Evolutionary conservation across 2,329 filamentous ascomycete species (phyloP).

Genomic region (Penicillium psychrosexuale): DNA sequence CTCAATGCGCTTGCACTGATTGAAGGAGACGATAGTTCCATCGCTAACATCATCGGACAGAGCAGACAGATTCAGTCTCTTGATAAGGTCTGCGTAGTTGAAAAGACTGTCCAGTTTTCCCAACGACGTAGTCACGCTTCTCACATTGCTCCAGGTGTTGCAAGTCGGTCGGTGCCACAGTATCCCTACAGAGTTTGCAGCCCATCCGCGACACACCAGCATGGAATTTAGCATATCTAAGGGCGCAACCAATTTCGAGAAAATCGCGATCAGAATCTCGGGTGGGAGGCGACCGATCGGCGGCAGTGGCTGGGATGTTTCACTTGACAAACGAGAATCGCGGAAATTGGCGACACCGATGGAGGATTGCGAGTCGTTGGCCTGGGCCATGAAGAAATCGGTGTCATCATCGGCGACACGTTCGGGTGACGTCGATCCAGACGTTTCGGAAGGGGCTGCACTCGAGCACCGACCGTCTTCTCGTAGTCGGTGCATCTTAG

Average conservation of each 20-base stretch:
- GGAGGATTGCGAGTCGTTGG: constrained; percentile 90
- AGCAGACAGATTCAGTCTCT: constrained; percentile 82
- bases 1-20: constrained; percentile 85
- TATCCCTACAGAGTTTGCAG: constrained; percentile 84
- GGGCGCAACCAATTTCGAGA: constrained; percentile 74
- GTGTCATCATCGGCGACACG: constrained; percentile 78
- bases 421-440: constrained; percentile 47
- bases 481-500: constrained; percentile 39
- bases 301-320: constrained; percentile 33
- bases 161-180: constrained; percentile 94
- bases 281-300: constrained; percentile 83
- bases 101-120: constrained; percentile 74
- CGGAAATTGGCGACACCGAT: constrained; percentile 75
- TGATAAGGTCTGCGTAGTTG: constrained; percentile 84
- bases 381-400: constrained; percentile 79
- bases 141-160: constrained; percentile 78
- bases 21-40: constrained; percentile 78
- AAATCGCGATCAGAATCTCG: constrained; percentile 91
- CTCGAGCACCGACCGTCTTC: constrained; percentile 38
- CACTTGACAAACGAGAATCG: constrained; percentile 66
- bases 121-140: constrained; percentile 76
- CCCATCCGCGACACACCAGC: constrained; percentile 93
- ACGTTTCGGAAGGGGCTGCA: constrained; percentile 44
- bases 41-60: constrained; percentile 77
- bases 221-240: constrained; percentile 81